phyloP scores from a whole-genome alignment of 164 flowering plant species.

The Dillenia suffruticosa region DNA sequence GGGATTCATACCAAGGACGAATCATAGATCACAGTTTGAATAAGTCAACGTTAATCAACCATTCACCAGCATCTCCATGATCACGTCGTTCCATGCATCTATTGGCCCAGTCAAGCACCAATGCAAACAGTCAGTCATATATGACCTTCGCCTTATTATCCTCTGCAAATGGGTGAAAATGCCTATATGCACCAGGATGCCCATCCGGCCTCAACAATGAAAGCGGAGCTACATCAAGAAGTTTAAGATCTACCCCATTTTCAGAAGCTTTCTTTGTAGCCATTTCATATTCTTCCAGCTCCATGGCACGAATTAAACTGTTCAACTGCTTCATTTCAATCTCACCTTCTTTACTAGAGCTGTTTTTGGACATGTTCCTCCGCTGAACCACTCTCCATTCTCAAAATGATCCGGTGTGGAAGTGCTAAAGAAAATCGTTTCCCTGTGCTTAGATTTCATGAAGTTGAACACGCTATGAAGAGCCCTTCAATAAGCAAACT shows the following conservation, averaged over 20 bases:
- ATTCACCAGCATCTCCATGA: slow-evolving; percentile 54
- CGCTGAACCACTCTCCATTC: slow-evolving; percentile 84
- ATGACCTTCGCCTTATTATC: slow-evolving; percentile 40
- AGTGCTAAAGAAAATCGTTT: slow-evolving; percentile 50
- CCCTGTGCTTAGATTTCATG: slow-evolving; percentile 43
- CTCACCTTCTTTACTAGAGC: slow-evolving; percentile 66
- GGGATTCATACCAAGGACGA: too few species aligned
- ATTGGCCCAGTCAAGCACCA: slow-evolving; percentile 98
- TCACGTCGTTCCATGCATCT: slow-evolving; percentile 76
- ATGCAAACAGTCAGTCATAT: slow-evolving; percentile 86
- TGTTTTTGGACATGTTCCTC: slow-evolving; percentile 65
- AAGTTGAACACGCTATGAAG: slow-evolving; percentile 37
- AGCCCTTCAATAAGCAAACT: slow-evolving; percentile 54
- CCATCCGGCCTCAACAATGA: slow-evolving; percentile 77
- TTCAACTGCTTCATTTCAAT: slow-evolving; percentile 40
- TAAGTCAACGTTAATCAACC: slow-evolving; percentile 16
- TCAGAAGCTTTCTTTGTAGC: slow-evolving; percentile 36
- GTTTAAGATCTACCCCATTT: slow-evolving; percentile 49
- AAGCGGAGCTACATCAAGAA: slow-evolving; percentile 56
- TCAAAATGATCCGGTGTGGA: slow-evolving; percentile 91
- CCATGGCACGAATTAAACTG: slow-evolving; percentile 40
- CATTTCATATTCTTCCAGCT: slow-evolving; percentile 57
- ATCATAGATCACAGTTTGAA: not conserved
- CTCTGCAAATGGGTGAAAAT: slow-evolving; percentile 60
- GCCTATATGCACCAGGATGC: slow-evolving; percentile 84